These are phyloP conservation scores for Oryza australiensis DNA, from an alignment of 176 grass and related monocot species.

Conservation along the genomic window DNA sequence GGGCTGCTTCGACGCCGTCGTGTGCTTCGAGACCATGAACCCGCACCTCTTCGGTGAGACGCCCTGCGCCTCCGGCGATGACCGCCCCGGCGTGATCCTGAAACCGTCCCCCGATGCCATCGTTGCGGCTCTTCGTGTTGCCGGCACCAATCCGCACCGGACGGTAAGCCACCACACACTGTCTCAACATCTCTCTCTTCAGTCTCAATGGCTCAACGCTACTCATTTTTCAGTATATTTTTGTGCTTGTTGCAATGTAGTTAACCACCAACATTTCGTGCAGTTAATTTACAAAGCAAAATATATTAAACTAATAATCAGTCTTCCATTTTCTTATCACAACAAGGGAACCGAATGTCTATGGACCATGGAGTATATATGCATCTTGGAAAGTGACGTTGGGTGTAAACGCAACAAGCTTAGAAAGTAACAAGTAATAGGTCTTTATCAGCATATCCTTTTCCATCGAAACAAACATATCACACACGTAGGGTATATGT, in stretches of 20 bases:
- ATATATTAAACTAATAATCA: not conserved
- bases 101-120: slow-evolving; percentile 74
- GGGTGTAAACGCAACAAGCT: not conserved
- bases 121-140: slow-evolving; percentile 47
- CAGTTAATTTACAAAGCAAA: not conserved
- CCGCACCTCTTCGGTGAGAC: slow-evolving; percentile 60
- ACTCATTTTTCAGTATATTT: not conserved
- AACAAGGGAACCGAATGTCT: not conserved
- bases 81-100: slow-evolving; percentile 42
- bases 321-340: not conserved
- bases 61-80: not conserved
- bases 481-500: not conserved
- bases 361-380: not conserved
- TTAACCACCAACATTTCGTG: not conserved
- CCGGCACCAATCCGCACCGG: slow-evolving; percentile 57
- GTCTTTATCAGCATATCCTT: not conserved
- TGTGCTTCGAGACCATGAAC: slow-evolving; percentile 99
- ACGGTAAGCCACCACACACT: slow-evolving; percentile 48
- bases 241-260: not conserved
- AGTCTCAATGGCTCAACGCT: not conserved
- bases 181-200: not conserved
- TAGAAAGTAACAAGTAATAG: not conserved
- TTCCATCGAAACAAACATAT: slow-evolving; percentile 31
- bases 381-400: slow-evolving; percentile 14
- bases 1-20: slow-evolving; percentile 58